phyloP scores from a whole-genome alignment of 139 green algal species.

The Chlamydomonas sp. region DNA sequence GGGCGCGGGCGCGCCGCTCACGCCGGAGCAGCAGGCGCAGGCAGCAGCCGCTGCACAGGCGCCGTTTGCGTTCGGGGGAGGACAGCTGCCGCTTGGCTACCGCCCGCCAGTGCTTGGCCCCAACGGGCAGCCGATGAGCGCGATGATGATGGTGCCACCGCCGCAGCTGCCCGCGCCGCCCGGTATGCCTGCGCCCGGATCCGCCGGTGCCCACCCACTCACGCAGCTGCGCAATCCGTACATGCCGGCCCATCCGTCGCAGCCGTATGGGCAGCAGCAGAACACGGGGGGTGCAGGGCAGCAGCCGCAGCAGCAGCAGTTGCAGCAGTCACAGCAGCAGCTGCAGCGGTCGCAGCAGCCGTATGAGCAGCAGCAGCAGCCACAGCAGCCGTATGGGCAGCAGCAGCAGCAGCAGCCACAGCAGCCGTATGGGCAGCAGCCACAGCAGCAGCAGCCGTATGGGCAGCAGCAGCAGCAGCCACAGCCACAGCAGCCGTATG shows the following conservation, averaged over 20 bases:
- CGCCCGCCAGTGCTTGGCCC: no score
- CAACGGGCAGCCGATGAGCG: not conserved
- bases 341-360: not conserved
- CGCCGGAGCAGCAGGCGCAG: constrained; percentile 4
- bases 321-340: not conserved
- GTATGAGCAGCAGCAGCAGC: not conserved
- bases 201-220: not conserved
- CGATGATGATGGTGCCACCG: not conserved
- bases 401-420: no score
- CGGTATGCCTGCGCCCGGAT: not conserved
- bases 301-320: not conserved
- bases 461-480: no score
- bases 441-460: no score
- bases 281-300: no score
- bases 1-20: no score
- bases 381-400: not conserved
- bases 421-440: no score
- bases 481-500: no score
- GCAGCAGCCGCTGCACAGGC: not conserved
- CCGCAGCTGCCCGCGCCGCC: not conserved
- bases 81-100: no score
- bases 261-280: not conserved
- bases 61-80: not conserved
- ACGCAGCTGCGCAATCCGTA: not conserved
- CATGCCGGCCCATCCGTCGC: not conserved